These are phyloP conservation scores for Rhizophora mangle DNA, from an alignment of 345 rosid species.

Conservation along the genomic window DNA sequence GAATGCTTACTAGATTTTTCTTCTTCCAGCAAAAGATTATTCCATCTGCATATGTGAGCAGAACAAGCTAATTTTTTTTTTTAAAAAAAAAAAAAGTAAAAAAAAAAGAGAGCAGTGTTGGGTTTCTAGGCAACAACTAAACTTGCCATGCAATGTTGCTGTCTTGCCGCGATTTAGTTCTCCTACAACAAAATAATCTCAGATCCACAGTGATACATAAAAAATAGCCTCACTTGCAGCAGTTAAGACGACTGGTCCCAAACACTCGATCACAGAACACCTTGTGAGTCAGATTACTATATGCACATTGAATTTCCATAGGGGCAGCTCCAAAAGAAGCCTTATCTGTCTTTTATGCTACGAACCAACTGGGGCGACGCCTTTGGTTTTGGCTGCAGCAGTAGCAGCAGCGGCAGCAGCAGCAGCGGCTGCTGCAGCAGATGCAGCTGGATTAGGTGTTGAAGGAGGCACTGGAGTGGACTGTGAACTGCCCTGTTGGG, in stretches of 20 bases:
- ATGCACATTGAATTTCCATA: conserved; percentile 30
- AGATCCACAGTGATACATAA: conserved; percentile 21
- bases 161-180: conserved; percentile 13
- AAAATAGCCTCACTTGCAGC: conserved; percentile 20
- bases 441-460: conserved; percentile 64
- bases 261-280: conserved; percentile 1
- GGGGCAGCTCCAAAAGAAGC: conserved; percentile 9
- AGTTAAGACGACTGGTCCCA: conserved; percentile 22
- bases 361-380: conserved; percentile 83
- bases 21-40: background rate
- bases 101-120: background rate
- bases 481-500: conserved; percentile 43
- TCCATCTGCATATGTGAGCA: background rate
- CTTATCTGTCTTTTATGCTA: conserved; percentile 28
- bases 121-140: conserved; percentile 17
- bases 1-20: too few relatives aligned
- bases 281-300: conserved; percentile 18
- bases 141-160: background rate
- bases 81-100: too few relatives aligned
- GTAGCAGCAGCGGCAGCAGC: conserved; percentile 58
- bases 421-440: conserved; percentile 60
- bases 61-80: background rate
- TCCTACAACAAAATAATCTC: conserved; percentile 16
- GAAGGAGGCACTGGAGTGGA: conserved; percentile 74
- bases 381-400: conserved; percentile 60